Base-by-base conservation (phyloP, 495 filamentous ascomycete genomes). In the Trichocladium uniseriatum region DNA sequence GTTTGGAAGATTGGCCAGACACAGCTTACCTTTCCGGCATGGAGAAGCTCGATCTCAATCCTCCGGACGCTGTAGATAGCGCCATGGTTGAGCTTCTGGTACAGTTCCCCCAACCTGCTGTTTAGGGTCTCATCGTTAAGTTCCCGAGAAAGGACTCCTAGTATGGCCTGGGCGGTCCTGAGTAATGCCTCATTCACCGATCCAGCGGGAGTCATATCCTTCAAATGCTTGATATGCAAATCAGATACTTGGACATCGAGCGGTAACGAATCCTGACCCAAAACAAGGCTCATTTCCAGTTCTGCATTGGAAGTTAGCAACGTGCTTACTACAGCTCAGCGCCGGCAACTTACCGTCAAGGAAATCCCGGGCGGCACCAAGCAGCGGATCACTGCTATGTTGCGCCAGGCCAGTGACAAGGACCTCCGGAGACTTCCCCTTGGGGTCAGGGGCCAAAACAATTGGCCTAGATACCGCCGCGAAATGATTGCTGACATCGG, bases 21-120 rank as follows among this genome's bases (percentile, higher is more conserved):
- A n/a, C 3, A 14, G 52, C 64, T 38, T 49, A 72, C 70, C 62
- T 64, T 73, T 42, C 72, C 72, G 15, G 66, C 67, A 40, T 62
- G 60, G 16, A 75, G 62, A 7, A 75, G 48, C 38, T 72, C 71
- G 6, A 75, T 59, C 57, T 75, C 72, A 14, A 69, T 43, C 41
- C 63, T 65, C 37, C 72, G 61, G 43, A 67, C 57, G 6, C 63
- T 69, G 14, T 44, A 56, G 34, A 71, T 64, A 13, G 41, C 50
- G 1, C 68, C 66, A 11, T 45, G 51, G n/a, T 51, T 56, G 31
- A 64, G 55, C 20, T 57, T 56, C 18, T 58, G 55, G 29, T 49
- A 52, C 4, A 73, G 49, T 15, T 50, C 54, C 16, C 45, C 34
- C 5, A 74, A 51, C 22, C 54, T 61, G 14, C 35, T 22, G 9